Evolutionary conservation across 116 monocot genomes (phyloP).

Genomic region (Thalassia testudinum): DNA sequence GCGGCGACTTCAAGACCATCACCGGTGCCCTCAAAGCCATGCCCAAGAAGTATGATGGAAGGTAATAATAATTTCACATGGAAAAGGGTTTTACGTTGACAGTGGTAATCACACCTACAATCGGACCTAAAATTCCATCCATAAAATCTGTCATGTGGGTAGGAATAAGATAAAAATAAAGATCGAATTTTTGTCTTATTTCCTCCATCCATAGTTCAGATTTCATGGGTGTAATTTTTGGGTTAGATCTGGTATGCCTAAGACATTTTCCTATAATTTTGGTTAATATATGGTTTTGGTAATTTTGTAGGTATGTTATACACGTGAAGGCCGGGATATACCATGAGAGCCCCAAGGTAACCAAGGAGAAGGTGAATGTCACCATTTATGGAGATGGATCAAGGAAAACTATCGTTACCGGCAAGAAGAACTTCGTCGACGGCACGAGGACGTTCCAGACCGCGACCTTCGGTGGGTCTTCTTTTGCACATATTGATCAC

Average conservation of each 20-base stretch:
- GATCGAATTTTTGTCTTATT: too few relatives aligned
- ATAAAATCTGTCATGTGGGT: too few relatives aligned
- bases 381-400: conserved; percentile 74
- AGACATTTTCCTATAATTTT: neutral
- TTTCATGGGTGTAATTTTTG: too few relatives aligned
- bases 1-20: conserved; percentile 57
- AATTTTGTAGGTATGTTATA: conserved; percentile 36
- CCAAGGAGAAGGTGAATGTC: conserved; percentile 35
- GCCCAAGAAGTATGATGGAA: conserved; percentile 38
- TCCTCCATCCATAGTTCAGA: too few relatives aligned
- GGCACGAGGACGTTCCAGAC: conserved; percentile 39
- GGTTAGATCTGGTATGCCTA: conserved; percentile 7
- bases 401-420: conserved; percentile 52
- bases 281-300: neutral
- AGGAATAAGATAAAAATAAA: too few relatives aligned
- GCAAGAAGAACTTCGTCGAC: conserved; percentile 45
- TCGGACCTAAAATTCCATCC: too few relatives aligned
- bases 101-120: too few relatives aligned
- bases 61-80: too few relatives aligned
- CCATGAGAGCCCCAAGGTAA: conserved; percentile 41
- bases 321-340: conserved; percentile 61
- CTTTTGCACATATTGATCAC: neutral
- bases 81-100: too few relatives aligned
- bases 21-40: conserved; percentile 43
- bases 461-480: conserved; percentile 47